Evolutionary conservation across 306 rosid species (phyloP).

Genomic region (Vigna unguiculata): DNA sequence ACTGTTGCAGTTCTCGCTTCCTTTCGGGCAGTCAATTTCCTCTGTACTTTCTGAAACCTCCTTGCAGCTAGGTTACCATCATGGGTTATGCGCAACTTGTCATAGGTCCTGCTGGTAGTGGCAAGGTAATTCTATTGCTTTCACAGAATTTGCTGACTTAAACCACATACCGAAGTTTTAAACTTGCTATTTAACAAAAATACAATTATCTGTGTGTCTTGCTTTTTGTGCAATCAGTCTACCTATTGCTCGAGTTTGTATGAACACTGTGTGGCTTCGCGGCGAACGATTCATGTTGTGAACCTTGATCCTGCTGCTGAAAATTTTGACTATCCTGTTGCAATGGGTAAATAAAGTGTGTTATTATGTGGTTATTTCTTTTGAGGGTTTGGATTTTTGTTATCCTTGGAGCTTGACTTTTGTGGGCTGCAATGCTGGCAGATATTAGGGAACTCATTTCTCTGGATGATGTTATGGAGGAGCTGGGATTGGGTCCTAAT

Average conservation of each 20-base stretch:
- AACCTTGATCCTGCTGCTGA: conserved; percentile 99
- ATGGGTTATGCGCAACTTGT: conserved; percentile 78
- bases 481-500: conserved; percentile 93
- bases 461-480: conserved; percentile 97
- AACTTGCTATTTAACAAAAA: neutral
- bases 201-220: neutral
- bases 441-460: conserved; percentile 93
- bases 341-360: conserved; percentile 64
- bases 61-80: conserved; percentile 43
- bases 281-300: conserved; percentile 64
- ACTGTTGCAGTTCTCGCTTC: conserved; percentile 69
- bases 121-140: conserved; percentile 60
- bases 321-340: conserved; percentile 93
- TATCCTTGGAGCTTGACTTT: neutral
- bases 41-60: conserved; percentile 48
- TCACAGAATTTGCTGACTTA: neutral
- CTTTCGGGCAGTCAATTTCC: conserved; percentile 53
- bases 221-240: conserved; percentile 52
- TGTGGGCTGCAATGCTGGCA: conserved; percentile 49
- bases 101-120: conserved; percentile 81
- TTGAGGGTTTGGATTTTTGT: neutral
- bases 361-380: conserved; percentile 5
- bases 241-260: conserved; percentile 87
- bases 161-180: neutral
- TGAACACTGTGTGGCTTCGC: conserved; percentile 64